Conservation (phyloP, 2,329 filamentous ascomycete genomes). For the Xylaria sp. region DNA sequence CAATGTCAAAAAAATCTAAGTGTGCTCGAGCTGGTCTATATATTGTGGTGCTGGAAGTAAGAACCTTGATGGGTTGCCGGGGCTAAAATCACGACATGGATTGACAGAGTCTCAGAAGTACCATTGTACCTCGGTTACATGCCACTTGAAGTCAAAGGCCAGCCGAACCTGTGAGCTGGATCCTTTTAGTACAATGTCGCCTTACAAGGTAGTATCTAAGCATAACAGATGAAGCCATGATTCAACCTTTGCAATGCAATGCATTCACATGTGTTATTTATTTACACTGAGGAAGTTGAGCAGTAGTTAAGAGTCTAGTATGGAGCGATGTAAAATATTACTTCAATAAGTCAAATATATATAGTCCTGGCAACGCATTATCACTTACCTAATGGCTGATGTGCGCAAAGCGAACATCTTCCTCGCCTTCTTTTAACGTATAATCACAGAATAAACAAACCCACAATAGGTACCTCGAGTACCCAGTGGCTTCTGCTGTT, state of each 20-base stretch:
- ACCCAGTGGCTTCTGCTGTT: neutral
- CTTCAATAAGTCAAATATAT: no score
- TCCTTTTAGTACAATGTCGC: neutral
- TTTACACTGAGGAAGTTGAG: neutral
- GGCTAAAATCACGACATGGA: neutral
- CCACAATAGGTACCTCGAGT: neutral
- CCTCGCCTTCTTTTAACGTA: neutral
- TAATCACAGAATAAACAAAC: no score
- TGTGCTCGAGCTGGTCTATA: slow-evolving; percentile 10
- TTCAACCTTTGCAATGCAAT: neutral
- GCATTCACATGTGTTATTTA: neutral
- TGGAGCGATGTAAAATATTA: no score
- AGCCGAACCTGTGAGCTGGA: neutral
- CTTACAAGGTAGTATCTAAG: neutral
- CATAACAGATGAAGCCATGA: neutral
- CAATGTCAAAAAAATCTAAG: neutral
- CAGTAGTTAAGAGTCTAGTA: neutral
- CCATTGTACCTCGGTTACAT: slow-evolving; percentile 14
- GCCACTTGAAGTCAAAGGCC: neutral
- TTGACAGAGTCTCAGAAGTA: neutral
- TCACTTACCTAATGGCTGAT: neutral
- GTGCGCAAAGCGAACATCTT: neutral
- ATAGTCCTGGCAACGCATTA: no score
- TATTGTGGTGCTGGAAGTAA: slow-evolving; percentile 4
- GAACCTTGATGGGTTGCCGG: slow-evolving; percentile 30